Percentiles rank a stretch among this genome's conserved stretches.
Evolutionary conservation across 805 yeast species (phyloP).

Genomic region (Lipomyces spencermartinsiae): DNA sequence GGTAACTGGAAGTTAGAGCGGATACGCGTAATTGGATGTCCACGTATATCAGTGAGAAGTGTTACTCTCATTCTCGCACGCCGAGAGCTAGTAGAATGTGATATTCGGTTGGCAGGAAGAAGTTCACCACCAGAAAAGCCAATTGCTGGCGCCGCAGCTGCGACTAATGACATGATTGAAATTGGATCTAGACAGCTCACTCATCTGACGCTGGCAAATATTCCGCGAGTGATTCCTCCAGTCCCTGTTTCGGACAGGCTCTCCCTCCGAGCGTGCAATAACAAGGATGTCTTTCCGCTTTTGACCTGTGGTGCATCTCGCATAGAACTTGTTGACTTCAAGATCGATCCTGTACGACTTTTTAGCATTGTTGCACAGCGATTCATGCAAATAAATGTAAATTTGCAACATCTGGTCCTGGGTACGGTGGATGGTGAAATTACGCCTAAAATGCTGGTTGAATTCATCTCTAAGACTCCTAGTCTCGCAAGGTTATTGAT

Average conservation of each 20-base stretch:
- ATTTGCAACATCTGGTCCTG: neutral
- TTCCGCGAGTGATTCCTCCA: conserved; percentile 6
- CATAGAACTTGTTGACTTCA: conserved; percentile 7
- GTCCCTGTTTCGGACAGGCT: neutral
- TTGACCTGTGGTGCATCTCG: neutral
- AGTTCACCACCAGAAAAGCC: neutral
- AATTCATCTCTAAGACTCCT: neutral
- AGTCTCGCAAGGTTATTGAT: neutral
- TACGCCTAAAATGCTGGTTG: neutral
- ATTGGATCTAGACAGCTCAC: conserved; percentile 1
- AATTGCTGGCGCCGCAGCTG: neutral
- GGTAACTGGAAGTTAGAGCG: conserved; percentile 9
- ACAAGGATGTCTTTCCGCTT: conserved; percentile 5
- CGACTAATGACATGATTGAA: neutral
- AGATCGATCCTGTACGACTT: conserved; percentile 7
- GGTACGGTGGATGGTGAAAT: neutral
- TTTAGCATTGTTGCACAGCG: neutral
- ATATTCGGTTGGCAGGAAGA: conserved; percentile 1
- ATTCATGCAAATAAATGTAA: neutral
- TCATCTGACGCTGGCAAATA: neutral
- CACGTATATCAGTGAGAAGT: neutral
- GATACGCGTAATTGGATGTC: conserved; percentile 3
- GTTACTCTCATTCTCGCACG: conserved; percentile 1
- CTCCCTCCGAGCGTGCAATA: conserved; percentile 1
- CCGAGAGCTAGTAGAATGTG: conserved; percentile 2